Percentiles rank a stretch among this genome's conserved stretches.
These are phyloP conservation scores for Mycotypha africana DNA, from an alignment of 371 early-diverging fungal species.

Conservation along the genomic window DNA sequence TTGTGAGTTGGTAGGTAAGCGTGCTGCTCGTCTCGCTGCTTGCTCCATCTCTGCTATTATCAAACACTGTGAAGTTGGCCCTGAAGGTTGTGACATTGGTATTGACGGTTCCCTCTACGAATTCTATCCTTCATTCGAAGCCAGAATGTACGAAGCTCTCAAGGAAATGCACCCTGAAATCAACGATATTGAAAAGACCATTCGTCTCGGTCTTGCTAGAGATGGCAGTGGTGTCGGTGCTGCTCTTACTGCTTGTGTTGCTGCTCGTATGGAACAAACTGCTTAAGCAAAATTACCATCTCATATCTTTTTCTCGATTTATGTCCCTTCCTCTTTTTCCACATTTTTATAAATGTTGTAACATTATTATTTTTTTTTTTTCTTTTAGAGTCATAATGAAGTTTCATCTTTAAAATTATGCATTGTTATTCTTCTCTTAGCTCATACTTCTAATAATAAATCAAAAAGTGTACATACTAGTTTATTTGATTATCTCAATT, in stretches of 20 bases:
- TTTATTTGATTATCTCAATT: no score
- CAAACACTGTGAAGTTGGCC: conserved; percentile 48
- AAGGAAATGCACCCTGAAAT: conserved; percentile 42
- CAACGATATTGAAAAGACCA: conserved; percentile 42
- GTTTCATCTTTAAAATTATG: no score
- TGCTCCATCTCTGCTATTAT: conserved; percentile 83
- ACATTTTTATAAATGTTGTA: not conserved
- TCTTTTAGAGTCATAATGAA: not conserved
- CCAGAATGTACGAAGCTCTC: conserved; percentile 71
- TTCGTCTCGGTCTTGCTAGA: conserved; percentile 54
- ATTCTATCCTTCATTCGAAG: conserved; percentile 87
- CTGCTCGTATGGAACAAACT: conserved; percentile 26
- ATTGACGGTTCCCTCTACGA: conserved; percentile 94
- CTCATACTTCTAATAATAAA: no score
- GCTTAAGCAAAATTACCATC: conserved; percentile 2
- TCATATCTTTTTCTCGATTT: not conserved
- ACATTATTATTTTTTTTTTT: not conserved
- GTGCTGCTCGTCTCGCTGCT: conserved; percentile 86
- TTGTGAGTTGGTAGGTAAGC: conserved; percentile 81
- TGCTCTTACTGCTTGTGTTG: conserved; percentile 46
- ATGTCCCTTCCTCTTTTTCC: not conserved
- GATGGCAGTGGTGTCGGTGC: conserved; percentile 51
- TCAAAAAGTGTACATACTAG: no score
- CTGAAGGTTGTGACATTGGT: conserved; percentile 71
- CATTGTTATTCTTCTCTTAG: no score